Percentiles rank a stretch among this genome's conserved stretches.
These are phyloP conservation scores for Berkeleyomyces rouxiae DNA, from an alignment of 2,329 filamentous ascomycete genomes.

Conservation along the genomic window DNA sequence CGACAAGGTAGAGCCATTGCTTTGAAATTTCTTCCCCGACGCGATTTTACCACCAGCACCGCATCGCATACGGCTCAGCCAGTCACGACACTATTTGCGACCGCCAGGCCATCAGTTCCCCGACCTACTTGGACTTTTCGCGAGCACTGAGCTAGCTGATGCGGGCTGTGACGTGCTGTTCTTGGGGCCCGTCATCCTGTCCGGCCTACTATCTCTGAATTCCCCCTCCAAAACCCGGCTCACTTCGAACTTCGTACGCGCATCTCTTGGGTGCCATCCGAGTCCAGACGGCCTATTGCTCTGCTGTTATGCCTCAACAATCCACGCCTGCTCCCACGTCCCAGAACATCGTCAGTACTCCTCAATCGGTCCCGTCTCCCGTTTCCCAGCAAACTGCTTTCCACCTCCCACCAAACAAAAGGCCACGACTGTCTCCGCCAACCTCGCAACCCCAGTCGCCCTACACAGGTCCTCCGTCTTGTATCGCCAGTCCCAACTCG, in stretches of 20 bases:
- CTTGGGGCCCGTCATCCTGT: constrained; percentile 35
- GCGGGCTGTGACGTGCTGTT: constrained; percentile 28
- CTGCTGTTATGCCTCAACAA: constrained; percentile 8
- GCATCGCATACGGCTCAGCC: background rate
- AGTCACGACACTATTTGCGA: background rate
- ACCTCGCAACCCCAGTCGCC: constrained; percentile 50
- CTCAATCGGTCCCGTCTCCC: constrained; percentile 45
- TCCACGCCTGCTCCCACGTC: background rate
- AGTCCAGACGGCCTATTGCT: background rate
- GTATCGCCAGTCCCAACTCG: constrained; percentile 29
- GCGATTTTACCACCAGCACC: background rate
- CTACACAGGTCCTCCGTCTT: constrained; percentile 34
- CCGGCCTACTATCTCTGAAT: constrained; percentile 17
- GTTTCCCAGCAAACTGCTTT: constrained; percentile 36
- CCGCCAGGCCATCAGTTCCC: background rate
- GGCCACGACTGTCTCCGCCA: constrained; percentile 52
- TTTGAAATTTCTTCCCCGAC: background rate
- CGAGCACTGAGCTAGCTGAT: constrained; percentile 23
- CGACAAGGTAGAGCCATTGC: constrained; percentile 1
- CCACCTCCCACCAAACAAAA: constrained; percentile 52
- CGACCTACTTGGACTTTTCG: background rate
- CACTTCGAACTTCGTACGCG: background rate
- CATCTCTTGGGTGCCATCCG: background rate
- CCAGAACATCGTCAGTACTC: constrained; percentile 15
- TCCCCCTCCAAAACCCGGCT: constrained; percentile 3